Evolutionary conservation across 371 early-diverging fungal species (phyloP).

Genomic region (Lichtheimia ramosa): DNA sequence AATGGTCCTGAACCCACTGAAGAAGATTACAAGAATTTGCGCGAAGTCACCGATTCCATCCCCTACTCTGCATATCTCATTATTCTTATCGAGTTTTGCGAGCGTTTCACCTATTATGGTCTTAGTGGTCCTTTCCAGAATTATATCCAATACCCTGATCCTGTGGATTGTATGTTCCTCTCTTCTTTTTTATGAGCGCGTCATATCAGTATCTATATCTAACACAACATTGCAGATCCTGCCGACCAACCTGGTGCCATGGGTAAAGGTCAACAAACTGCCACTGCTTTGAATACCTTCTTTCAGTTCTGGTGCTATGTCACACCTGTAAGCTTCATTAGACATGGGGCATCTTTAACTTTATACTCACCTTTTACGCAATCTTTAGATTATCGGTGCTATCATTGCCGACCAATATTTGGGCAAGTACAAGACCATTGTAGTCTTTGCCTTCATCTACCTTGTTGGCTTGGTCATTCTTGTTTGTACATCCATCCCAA

Average conservation of each 20-base stretch:
- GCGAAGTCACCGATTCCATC: conserved; percentile 30
- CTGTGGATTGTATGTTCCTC: conserved; percentile 28
- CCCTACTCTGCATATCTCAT: conserved; percentile 62
- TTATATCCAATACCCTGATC: conserved; percentile 59
- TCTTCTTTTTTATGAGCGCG: neutral
- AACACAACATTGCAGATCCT: conserved; percentile 28
- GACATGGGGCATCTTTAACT: neutral
- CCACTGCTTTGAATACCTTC: conserved; percentile 72
- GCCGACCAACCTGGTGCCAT: conserved; percentile 51
- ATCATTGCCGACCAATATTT: conserved; percentile 77
- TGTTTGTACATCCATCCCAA: conserved; percentile 60
- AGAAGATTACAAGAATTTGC: conserved; percentile 38
- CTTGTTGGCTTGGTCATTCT: conserved; percentile 66
- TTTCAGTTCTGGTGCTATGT: conserved; percentile 82
- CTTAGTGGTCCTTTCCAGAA: conserved; percentile 63
- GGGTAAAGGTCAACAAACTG: conserved; percentile 53
- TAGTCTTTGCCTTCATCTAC: conserved; percentile 67
- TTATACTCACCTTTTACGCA: neutral
- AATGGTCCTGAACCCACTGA: conserved; percentile 42
- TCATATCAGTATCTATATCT: neutral
- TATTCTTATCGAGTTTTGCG: conserved; percentile 73
- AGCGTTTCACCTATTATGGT: conserved; percentile 77
- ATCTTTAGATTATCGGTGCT: conserved; percentile 65
- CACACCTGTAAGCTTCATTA: conserved; percentile 56
- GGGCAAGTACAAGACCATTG: conserved; percentile 82